Evolutionary conservation across 2,329 filamentous ascomycete species (phyloP).

Genomic region (Blastomyces percursus): DNA sequence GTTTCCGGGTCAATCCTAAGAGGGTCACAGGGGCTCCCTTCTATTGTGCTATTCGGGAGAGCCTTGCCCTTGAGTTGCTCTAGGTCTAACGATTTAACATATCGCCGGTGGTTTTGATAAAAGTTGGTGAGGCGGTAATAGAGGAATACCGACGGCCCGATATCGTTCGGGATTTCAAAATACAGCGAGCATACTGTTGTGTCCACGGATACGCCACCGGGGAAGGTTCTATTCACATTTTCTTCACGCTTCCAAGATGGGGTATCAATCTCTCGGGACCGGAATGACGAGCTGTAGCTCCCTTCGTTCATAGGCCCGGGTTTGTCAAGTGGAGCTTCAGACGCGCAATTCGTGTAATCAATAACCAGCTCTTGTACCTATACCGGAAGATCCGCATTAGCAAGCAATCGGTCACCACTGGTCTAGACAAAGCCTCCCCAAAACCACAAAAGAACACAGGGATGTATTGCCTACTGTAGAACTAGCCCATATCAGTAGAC

Average conservation of each 20-base stretch:
- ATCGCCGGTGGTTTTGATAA: conserved; percentile 96
- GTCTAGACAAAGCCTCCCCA: neutral
- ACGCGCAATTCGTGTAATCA: conserved; percentile 73
- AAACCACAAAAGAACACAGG: neutral
- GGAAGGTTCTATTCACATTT: conserved; percentile 16
- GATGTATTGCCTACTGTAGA: conserved; percentile 48
- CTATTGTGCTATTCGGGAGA: conserved; percentile 50
- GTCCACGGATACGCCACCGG: conserved; percentile 19
- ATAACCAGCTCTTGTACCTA: conserved; percentile 84
- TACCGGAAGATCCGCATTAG: conserved; percentile 8
- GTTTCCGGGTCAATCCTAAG: conserved; percentile 44
- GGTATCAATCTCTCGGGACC: conserved; percentile 37
- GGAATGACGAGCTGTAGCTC: conserved; percentile 58
- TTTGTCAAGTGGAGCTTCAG: conserved; percentile 40
- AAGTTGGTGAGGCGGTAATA: conserved; percentile 97
- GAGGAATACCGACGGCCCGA: conserved; percentile 73
- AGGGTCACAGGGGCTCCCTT: conserved; percentile 62
- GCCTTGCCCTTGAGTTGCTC: conserved; percentile 69
- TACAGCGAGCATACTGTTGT: conserved; percentile 57
- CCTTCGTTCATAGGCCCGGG: conserved; percentile 44
- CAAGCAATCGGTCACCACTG: neutral
- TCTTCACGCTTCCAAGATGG: conserved; percentile 24
- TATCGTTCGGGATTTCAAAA: conserved; percentile 68
- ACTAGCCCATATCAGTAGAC: conserved; percentile 75
- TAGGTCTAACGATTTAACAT: conserved; percentile 78